These are phyloP conservation scores for Didymella segeticola DNA, from an alignment of 2,329 filamentous ascomycete species.

Conservation along the genomic window DNA sequence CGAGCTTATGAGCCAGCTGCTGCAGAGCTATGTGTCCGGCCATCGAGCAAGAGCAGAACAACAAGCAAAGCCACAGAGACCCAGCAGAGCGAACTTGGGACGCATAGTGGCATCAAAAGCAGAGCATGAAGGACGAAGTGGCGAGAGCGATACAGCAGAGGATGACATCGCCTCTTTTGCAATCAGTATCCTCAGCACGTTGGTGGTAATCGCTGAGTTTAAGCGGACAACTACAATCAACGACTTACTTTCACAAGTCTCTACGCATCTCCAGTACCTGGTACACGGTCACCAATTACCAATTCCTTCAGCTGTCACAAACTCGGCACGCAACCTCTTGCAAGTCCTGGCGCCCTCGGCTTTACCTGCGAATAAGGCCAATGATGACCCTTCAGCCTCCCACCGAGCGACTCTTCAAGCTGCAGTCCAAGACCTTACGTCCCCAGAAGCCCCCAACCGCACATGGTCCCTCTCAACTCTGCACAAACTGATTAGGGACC, in stretches of 20 bases:
- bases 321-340: constrained; percentile 49
- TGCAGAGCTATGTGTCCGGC: constrained; percentile 55
- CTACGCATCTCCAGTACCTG: constrained; percentile 34
- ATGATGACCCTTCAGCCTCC: constrained; percentile 58
- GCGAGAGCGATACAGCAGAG: constrained; percentile 28
- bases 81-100: constrained; percentile 35
- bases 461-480: constrained; percentile 45
- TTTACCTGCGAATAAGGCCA: constrained; percentile 42
- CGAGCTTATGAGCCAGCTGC: constrained; percentile 67
- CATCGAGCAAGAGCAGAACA: constrained; percentile 53
- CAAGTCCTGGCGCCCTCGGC: constrained; percentile 62
- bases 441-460: constrained; percentile 46
- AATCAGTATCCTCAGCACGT: constrained; percentile 49
- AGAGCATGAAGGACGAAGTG: not conserved
- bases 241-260: constrained; percentile 15
- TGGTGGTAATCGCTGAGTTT: constrained; percentile 45
- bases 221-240: constrained; percentile 36
- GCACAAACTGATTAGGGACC: constrained; percentile 57
- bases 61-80: constrained; percentile 19
- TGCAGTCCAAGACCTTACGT: constrained; percentile 38
- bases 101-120: constrained; percentile 26
- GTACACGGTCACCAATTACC: constrained; percentile 15
- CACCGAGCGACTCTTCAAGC: constrained; percentile 33
- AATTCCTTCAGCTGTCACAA: constrained; percentile 28
- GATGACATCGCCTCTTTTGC: constrained; percentile 51